phyloP scores from a whole-genome alignment of 2,329 filamentous ascomycete species.

The Fusarium drepaniforme region DNA sequence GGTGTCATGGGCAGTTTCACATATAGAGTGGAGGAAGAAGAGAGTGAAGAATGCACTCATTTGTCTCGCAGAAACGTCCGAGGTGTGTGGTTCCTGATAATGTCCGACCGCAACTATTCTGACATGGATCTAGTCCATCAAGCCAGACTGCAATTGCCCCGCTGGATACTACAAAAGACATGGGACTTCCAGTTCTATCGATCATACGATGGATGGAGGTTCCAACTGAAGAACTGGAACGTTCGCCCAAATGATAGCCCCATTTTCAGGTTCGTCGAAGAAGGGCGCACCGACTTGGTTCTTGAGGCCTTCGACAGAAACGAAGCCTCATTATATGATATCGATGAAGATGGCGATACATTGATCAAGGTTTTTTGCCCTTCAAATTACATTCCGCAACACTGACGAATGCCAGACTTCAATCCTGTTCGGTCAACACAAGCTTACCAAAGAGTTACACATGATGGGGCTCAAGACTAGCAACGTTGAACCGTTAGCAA shows the following conservation, averaged over 20 bases:
- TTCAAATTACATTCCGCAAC: not conserved
- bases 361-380: not conserved
- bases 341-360: fast-evolving
- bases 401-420: not conserved
- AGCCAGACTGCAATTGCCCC: constrained; percentile 1
- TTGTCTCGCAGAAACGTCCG: not conserved
- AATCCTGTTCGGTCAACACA: fast-evolving
- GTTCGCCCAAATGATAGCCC: fast-evolving
- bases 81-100: not conserved
- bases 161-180: not conserved
- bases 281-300: not conserved
- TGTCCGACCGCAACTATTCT: not conserved
- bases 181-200: constrained; percentile 24
- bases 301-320: not conserved
- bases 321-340: constrained; percentile 19
- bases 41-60: not conserved
- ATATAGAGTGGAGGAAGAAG: not conserved
- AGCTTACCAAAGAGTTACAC: not conserved
- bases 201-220: constrained; percentile 21
- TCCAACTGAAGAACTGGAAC: constrained; percentile 3
- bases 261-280: fast-evolving
- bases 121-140: constrained; percentile 6
- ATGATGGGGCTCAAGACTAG: not conserved
- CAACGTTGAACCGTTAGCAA: fast-evolving
- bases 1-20: not conserved